Conservation (phyloP, 129 eudicot genomes). For the Solidago caesia region DNA sequence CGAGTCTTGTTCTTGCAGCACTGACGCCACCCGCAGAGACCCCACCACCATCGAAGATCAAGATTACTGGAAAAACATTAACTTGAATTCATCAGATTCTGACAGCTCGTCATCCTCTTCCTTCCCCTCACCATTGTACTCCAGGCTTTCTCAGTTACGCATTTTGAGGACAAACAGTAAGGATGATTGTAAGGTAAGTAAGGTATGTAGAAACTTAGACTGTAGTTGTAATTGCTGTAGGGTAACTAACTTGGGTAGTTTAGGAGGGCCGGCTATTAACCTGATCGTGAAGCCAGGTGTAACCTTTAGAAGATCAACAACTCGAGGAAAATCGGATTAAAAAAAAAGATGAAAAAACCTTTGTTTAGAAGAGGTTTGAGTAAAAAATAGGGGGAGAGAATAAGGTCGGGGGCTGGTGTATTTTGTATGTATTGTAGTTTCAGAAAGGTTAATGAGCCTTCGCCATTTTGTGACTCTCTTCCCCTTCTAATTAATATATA, state of each 20-base stretch:
- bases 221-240: slow-evolving; percentile 49
- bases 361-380: slow-evolving; percentile 19
- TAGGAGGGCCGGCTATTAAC: slow-evolving; percentile 43
- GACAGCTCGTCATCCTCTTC: slow-evolving; percentile 68
- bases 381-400: slow-evolving; percentile 27
- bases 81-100: slow-evolving; percentile 60
- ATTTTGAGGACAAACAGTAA: slow-evolving; percentile 22
- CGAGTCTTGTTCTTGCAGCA: slow-evolving; percentile 56
- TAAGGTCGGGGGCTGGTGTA: slow-evolving; percentile 32
- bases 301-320: slow-evolving; percentile 39
- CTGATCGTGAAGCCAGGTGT: slow-evolving; percentile 33
- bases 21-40: slow-evolving; percentile 54
- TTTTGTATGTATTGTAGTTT: slow-evolving; percentile 38
- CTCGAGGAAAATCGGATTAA: slow-evolving; percentile 31
- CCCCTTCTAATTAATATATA: slow-evolving; percentile 38
- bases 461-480: slow-evolving; percentile 52
- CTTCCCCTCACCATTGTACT: slow-evolving; percentile 57
- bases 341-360: not conserved
- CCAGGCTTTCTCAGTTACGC: slow-evolving; percentile 42
- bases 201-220: slow-evolving; percentile 53
- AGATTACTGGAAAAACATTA: slow-evolving; percentile 33
- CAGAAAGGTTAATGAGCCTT: slow-evolving; percentile 34
- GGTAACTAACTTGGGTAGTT: slow-evolving; percentile 47
- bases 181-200: slow-evolving; percentile 16
- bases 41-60: slow-evolving; percentile 50